A percentile compares a stretch with the other conserved stretches of the same genome.
phyloP scores from a whole-genome alignment of 257 asterid genomes.

The Osmanthus fragrans region DNA sequence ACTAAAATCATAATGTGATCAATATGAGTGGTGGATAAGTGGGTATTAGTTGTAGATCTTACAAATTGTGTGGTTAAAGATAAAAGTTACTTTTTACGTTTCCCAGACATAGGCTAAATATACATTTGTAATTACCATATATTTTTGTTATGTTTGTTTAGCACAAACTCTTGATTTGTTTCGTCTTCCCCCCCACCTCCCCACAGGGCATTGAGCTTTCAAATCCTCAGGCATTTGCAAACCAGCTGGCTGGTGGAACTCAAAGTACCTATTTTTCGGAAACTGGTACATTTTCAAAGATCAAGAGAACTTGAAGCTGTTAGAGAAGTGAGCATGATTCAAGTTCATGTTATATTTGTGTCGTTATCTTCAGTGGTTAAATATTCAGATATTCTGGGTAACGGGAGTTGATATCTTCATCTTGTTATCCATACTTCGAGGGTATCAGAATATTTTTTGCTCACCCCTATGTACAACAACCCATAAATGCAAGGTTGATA shows the following conservation, averaged over 20 bases:
- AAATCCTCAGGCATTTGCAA: conserved; percentile 77
- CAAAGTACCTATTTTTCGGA: conserved; percentile 94
- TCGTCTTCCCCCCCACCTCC: neutral
- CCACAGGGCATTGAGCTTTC: conserved; percentile 91
- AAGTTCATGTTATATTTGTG: neutral
- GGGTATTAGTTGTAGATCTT: too few species aligned
- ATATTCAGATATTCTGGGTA: neutral
- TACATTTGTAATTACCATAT: neutral
- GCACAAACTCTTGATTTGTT: neutral
- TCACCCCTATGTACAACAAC: too few species aligned
- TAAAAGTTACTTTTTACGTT: too few species aligned
- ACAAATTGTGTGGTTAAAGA: too few species aligned
- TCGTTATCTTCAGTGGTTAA: neutral
- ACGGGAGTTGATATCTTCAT: too few species aligned
- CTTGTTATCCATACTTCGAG: too few species aligned
- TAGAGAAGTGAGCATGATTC: neutral
- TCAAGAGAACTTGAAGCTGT: conserved; percentile 54
- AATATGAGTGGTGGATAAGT: too few species aligned
- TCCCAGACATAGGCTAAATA: too few species aligned
- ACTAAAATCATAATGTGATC: too few species aligned
- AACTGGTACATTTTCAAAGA: conserved; percentile 90
- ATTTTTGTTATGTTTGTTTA: neutral
- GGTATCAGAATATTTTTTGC: too few species aligned
- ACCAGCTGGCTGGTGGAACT: conserved; percentile 80
- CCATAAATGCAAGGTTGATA: too few species aligned